A percentile compares a stretch with the other conserved stretches of the same genome.
Conservation (phyloP, 2,329 filamentous ascomycete species). For the Fusarium tupiense region DNA sequence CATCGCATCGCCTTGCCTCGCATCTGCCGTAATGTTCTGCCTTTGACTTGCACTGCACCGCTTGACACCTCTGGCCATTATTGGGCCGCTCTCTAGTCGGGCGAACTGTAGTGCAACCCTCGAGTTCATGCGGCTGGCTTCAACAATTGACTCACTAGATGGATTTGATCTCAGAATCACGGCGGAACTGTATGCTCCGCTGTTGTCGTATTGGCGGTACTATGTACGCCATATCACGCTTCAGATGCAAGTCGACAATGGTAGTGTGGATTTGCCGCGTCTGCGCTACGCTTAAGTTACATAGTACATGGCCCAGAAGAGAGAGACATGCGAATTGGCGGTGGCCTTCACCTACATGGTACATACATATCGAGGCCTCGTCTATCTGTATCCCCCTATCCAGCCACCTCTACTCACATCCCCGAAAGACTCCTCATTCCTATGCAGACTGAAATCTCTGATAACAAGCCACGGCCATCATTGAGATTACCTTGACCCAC, state of each 20-base stretch:
- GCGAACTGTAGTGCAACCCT: conserved; percentile 33
- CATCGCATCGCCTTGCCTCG: conserved; percentile 16
- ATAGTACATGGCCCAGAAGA: not conserved
- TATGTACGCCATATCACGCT: conserved; percentile 17
- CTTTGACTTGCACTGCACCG: conserved; percentile 25
- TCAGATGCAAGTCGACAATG: not conserved
- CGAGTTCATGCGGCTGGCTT: conserved; percentile 28
- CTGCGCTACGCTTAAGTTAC: not conserved
- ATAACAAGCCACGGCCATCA: not conserved
- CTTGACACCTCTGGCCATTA: not conserved
- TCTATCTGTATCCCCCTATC: conserved; percentile 19
- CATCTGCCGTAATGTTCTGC: conserved; percentile 32
- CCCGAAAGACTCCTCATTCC: conserved; percentile 18
- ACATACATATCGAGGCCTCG: conserved; percentile 28
- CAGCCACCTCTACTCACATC: conserved; percentile 23
- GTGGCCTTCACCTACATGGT: conserved; percentile 19
- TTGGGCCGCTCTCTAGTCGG: conserved; percentile 20
- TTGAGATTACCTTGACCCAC: not conserved
- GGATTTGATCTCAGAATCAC: not conserved
- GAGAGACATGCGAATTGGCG: conserved; percentile 19
- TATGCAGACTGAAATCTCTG: conserved; percentile 32
- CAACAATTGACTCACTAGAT: conserved; percentile 2
- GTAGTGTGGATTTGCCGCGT: not conserved
- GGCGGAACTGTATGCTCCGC: conserved; percentile 26
- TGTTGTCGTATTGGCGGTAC: conserved; percentile 14